Evolutionary conservation across 805 yeast genomes (phyloP), one percentile per base, ranked within the genome.

Genomic region (Saccharomycopsis synnaedendra): DNA sequence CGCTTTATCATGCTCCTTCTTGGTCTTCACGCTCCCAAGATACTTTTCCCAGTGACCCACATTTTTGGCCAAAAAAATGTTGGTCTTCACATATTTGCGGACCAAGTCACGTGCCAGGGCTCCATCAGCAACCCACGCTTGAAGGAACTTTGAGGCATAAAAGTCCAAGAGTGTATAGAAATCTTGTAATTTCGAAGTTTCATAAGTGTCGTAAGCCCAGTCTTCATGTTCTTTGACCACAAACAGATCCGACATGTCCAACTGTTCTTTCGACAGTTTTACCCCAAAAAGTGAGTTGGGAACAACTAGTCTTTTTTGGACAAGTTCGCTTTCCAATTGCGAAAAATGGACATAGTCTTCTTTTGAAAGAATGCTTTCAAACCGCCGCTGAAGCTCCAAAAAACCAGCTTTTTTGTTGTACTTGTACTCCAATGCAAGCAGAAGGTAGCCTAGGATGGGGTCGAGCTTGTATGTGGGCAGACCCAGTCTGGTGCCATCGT

Each of bases 41-140:
- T 6, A 4, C 5, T 19, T 27, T 35, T 27, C 32, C 48, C 48
- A 32, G 9, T 7, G 10, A 27, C 36, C n/a, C 5, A 40, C 9
- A 32, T 45, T 35, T 27, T 5, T 44, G 6, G 47, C 42, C 19
- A 32, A n/a, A 19, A 46, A 46, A 10, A 11, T 8, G 30, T 42
- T 40, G 9, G 30, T 6, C 8, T 46, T 45, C 19, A 45, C 30
- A 41, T 11, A 35, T 34, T 41, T 10, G n/a, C 33, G 19, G 28
- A 38, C 42, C 7, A n/a, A 34, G 11, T 34, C 37, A 34, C n/a
- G 10, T 34, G 10, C 10, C 11, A 34, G 37, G 11, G 11, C 27
- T 38, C 41, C 41, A 11, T 29, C 27, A 38, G 11, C 27, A 29
- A 8, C 11, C 11, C 8, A 38, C 7, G 27, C 8, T 8, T 38